Evolutionary conservation across 768 basidiomycete species (phyloP).

Genomic region (Leccinum arenicola): DNA sequence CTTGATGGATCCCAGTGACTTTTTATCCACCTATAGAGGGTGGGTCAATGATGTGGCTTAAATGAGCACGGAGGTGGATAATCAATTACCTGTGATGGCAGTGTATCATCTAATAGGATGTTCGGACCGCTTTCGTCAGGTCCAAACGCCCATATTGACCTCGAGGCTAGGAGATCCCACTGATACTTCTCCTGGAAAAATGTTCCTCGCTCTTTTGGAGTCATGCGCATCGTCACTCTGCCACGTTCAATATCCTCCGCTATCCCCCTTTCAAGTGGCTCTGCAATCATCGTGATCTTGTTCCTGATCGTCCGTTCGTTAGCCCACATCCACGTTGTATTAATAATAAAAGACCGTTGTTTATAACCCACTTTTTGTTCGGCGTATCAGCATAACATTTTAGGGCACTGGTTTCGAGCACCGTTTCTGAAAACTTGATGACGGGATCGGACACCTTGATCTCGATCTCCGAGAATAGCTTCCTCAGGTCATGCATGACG

Average conservation of each 20-base stretch:
- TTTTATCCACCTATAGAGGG: conserved; percentile 78
- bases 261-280: conserved; percentile 92
- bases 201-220: conserved; percentile 89
- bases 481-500: conserved; percentile 92
- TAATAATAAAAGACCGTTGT: conserved; percentile 3
- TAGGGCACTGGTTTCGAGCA: conserved; percentile 93
- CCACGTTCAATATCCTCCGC: conserved; percentile 96
- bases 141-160: conserved; percentile 99
- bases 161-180: conserved; percentile 95
- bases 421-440: conserved; percentile 97
- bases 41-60: not conserved
- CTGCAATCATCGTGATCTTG: conserved; percentile 98
- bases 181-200: conserved; percentile 98
- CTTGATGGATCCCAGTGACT: conserved; percentile 81
- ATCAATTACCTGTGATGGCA: conserved; percentile 79
- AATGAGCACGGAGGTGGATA: not conserved
- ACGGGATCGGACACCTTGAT: conserved; percentile 99
- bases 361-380: conserved; percentile 83
- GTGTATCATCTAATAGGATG: conserved; percentile 89
- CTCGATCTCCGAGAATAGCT: conserved; percentile 95
- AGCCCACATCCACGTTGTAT: conserved; percentile 10
- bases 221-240: conserved; percentile 91
- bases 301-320: conserved; percentile 55
- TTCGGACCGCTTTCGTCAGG: conserved; percentile 96
- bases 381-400: conserved; percentile 99